Conservation (phyloP, 371 early-diverging fungal species). For the Lichtheimia ramosa region DNA sequence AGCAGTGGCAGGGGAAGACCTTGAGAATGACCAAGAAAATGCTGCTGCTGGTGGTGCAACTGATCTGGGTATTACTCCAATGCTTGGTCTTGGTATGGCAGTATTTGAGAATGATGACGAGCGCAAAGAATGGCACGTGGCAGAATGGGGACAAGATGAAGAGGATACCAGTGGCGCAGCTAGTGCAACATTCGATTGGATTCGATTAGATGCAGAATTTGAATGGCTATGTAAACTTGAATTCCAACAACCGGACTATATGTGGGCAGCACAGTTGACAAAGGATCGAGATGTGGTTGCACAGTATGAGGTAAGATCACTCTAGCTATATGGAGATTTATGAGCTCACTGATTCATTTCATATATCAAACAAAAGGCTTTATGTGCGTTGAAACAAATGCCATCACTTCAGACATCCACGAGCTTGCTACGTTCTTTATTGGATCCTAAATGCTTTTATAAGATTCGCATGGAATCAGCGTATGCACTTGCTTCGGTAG, state of each 20-base stretch:
- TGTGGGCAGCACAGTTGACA: constrained; percentile 95
- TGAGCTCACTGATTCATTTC: too few species aligned
- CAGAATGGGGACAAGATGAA: constrained; percentile 84
- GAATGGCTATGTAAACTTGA: constrained; percentile 90
- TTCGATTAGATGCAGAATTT: constrained; percentile 94
- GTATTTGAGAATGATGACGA: constrained; percentile 71
- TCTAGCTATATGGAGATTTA: too few species aligned
- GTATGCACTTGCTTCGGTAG: constrained; percentile 74
- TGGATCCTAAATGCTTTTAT: constrained; percentile 88
- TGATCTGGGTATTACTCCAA: constrained; percentile 44
- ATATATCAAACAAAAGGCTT: constrained; percentile 37
- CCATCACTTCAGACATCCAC: constrained; percentile 75
- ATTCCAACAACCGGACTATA: constrained; percentile 94
- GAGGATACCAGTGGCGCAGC: constrained; percentile 70
- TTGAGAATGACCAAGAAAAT: constrained; percentile 58
- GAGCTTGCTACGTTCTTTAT: constrained; percentile 73
- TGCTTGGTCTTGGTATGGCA: constrained; percentile 68
- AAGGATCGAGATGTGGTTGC: constrained; percentile 96
- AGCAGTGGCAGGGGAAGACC: constrained; percentile 72
- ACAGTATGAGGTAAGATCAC: constrained; percentile 74
- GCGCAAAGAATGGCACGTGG: constrained; percentile 72
- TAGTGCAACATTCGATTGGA: constrained; percentile 91
- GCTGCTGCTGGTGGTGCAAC: constrained; percentile 50
- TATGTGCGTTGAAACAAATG: constrained; percentile 62
- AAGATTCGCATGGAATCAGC: constrained; percentile 93